These are phyloP conservation scores for Colletotrichum agaves DNA, from an alignment of 2,329 filamentous ascomycete genomes.

Conservation along the genomic window DNA sequence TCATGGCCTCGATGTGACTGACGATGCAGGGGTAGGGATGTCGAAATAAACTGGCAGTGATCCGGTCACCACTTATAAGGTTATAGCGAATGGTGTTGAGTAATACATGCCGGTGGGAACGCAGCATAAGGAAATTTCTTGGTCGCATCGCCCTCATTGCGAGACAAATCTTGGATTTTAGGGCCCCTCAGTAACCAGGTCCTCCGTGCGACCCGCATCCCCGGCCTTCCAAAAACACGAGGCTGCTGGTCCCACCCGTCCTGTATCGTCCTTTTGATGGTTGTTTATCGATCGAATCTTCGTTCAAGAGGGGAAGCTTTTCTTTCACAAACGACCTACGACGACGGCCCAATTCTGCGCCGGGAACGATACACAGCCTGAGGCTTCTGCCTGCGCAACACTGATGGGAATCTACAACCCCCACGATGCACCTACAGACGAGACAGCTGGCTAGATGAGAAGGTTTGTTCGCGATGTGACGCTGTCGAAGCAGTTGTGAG, in stretches of 20 bases:
- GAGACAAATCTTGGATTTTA: conserved; percentile 28
- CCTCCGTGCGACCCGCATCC: background rate
- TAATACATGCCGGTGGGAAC: conserved; percentile 27
- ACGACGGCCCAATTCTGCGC: background rate
- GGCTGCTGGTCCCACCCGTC: conserved; percentile 3
- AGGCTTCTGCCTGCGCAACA: background rate
- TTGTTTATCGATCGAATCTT: conserved; percentile 1
- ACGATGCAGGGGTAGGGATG: conserved; percentile 26
- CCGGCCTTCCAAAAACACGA: conserved; percentile 10
- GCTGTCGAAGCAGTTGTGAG: background rate
- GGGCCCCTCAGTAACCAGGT: background rate
- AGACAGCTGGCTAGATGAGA: background rate
- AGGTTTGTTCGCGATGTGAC: conserved; percentile 17
- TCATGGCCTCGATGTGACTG: conserved; percentile 30
- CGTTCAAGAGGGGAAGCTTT: background rate
- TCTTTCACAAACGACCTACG: background rate
- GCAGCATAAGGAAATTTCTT: conserved; percentile 21
- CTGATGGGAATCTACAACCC: background rate
- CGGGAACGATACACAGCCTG: background rate
- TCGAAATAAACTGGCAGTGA: conserved; percentile 1
- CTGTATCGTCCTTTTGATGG: conserved; percentile 15
- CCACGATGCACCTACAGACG: background rate
- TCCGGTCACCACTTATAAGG: background rate
- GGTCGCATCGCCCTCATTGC: conserved; percentile 23
- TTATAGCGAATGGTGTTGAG: background rate